Percentiles rank a stretch among this genome's conserved stretches.
phyloP scores from a whole-genome alignment of 768 basidiomycete genomes.

The Trametes gibbosa region DNA sequence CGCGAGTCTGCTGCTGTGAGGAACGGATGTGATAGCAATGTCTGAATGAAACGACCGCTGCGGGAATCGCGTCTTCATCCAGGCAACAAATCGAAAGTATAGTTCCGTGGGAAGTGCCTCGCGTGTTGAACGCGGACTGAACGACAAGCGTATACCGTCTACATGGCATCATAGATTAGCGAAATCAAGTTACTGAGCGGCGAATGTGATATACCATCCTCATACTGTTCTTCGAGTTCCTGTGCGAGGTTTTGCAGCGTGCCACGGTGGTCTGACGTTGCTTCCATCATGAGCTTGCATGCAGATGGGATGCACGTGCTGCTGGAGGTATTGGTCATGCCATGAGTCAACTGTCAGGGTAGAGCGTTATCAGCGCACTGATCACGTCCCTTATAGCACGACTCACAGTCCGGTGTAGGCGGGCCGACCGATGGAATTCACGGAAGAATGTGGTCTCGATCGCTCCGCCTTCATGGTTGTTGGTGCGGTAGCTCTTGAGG shows the following conservation, averaged over 20 bases:
- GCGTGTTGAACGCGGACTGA: neutral
- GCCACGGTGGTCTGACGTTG: neutral
- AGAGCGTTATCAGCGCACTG: neutral
- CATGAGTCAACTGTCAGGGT: neutral
- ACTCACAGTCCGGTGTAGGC: slow-evolving; percentile 19
- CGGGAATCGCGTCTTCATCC: neutral
- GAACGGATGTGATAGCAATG: neutral
- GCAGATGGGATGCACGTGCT: neutral
- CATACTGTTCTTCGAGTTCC: neutral
- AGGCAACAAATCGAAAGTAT: neutral
- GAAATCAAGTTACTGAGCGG: neutral
- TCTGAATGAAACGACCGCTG: neutral
- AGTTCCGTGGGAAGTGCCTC: neutral
- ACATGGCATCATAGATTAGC: neutral
- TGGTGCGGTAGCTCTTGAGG: slow-evolving; percentile 28
- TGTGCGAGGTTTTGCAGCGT: neutral
- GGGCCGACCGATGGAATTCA: slow-evolving; percentile 17
- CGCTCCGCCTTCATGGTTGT: slow-evolving; percentile 28
- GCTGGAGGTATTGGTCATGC: neutral
- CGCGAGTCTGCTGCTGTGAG: neutral
- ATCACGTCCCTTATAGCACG: neutral
- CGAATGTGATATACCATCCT: neutral
- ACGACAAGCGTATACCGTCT: neutral
- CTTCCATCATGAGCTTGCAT: neutral
- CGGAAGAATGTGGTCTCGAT: slow-evolving; percentile 31